Conservation (phyloP, 169 alveolate species). For the Cryptosporidium parvum region DNA sequence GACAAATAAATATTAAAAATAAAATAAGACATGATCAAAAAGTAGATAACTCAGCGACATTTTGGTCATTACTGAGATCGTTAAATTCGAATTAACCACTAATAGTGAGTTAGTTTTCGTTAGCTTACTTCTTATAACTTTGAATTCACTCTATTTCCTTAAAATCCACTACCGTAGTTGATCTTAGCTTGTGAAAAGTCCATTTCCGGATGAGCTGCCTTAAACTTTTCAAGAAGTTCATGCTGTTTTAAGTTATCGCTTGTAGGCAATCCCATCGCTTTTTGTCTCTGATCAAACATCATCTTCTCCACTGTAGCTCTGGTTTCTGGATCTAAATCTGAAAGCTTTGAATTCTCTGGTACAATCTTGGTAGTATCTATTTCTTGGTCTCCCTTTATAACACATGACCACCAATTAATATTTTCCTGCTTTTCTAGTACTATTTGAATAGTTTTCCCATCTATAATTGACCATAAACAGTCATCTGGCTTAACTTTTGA, state of each 20-base stretch:
- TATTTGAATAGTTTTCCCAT: slow-evolving; percentile 87
- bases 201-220: slow-evolving; percentile 97
- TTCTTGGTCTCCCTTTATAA: slow-evolving; percentile 93
- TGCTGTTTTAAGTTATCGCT: slow-evolving; percentile 92
- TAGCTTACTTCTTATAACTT: neutral
- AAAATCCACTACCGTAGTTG: slow-evolving; percentile 81
- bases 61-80: neutral
- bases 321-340: slow-evolving; percentile 96
- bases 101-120: neutral
- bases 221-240: slow-evolving; percentile 93
- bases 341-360: slow-evolving; percentile 96
- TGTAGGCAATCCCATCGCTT: slow-evolving; percentile 94
- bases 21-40: neutral
- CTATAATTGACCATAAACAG: slow-evolving; percentile 95
- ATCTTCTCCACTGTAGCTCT: slow-evolving; percentile 96
- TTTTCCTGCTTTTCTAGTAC: slow-evolving; percentile 91
- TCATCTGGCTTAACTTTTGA: slow-evolving; percentile 93
- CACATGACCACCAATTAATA: slow-evolving; percentile 97
- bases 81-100: neutral
- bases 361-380: slow-evolving; percentile 96
- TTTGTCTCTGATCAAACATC: slow-evolving; percentile 95
- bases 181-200: slow-evolving; percentile 96
- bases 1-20: neutral
- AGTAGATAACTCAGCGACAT: neutral
- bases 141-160: neutral